phyloP scores from a whole-genome alignment of 768 basidiomycete genomes.

The Tricholoma hemisulphureum region DNA sequence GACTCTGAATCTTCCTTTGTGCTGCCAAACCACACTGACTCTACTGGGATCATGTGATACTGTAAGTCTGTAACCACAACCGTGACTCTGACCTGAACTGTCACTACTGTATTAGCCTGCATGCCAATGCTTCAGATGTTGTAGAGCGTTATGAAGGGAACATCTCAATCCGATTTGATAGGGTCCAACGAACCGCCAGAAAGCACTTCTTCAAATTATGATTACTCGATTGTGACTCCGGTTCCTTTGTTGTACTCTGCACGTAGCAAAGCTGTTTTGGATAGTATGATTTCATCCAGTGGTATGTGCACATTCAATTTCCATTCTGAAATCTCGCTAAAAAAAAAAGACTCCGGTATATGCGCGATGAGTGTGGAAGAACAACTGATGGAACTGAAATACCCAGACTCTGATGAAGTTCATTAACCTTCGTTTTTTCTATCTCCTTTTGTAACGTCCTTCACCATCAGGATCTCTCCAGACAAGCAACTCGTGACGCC shows the following conservation, averaged over 20 bases:
- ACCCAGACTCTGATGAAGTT: neutral
- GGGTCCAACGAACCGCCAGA: neutral
- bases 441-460: neutral
- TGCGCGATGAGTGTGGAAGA: neutral
- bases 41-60: too few relatives aligned
- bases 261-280: conserved; percentile 27
- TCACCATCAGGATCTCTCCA: neutral
- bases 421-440: neutral
- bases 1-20: too few relatives aligned
- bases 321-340: neutral
- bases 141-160: too few relatives aligned
- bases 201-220: neutral
- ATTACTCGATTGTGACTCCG: conserved; percentile 26
- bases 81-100: too few relatives aligned
- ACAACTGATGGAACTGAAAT: neutral
- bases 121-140: too few relatives aligned
- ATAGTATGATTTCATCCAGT: conserved; percentile 29
- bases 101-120: too few relatives aligned
- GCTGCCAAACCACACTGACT: too few relatives aligned
- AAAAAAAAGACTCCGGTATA: neutral
- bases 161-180: too few relatives aligned
- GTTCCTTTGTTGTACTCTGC: conserved; percentile 30
- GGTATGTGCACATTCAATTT: conserved; percentile 4
- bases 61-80: too few relatives aligned
- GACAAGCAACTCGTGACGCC: neutral